Evolutionary conservation across 2,329 filamentous ascomycete species (phyloP), one percentile per base, ranked within the genome.

Genomic region (Talaromyces amestolkiae): DNA sequence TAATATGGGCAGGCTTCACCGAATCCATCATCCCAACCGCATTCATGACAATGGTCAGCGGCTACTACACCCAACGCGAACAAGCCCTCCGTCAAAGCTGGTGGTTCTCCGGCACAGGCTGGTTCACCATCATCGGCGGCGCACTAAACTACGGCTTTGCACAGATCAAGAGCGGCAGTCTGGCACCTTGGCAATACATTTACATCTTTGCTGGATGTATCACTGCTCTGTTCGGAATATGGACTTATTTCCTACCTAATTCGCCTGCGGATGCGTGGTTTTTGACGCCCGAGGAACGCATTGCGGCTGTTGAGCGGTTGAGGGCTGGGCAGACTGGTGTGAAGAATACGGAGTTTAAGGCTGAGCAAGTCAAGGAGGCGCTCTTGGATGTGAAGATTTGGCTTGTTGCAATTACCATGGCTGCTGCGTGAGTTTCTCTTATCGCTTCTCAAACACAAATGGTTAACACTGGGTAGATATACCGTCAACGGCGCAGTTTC

Each of bases 401-500:
- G 81, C 80, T 91, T 1, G 78, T 91, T 3, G 83, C 83, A 9
- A 70, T 90, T 31, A 90, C 90, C 82, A 91, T 91, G 87, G 86
- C 85, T 0, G 85, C 87, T 0, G 88, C 87, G 67, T 83, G 63
- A 71, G 79, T 75, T 19, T 19, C 13, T 45, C 11, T 19, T 51
- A 11, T 31, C 45, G 6, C 45, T 31, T 37, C 10, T 37, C 35
- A 37, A 37, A 37, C 35, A 37, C 35, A 11, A 37, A 13, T 11
- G 2, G 9, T 37, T 37, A 51, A 27, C 47, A 17, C 24, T 47
- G 10, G 45, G 6, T 45, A 81, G 79, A 1, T 90, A 91, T 70
- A 90, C 87, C 0, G 85, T 91, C 67, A 91, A 91, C 70, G 89
- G 89, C 10, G 89, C 89, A 7, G 86, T 91, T 11, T 85, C 83